Conservation (phyloP, 306 rosid genomes). For the Citrullus colocynthis region DNA sequence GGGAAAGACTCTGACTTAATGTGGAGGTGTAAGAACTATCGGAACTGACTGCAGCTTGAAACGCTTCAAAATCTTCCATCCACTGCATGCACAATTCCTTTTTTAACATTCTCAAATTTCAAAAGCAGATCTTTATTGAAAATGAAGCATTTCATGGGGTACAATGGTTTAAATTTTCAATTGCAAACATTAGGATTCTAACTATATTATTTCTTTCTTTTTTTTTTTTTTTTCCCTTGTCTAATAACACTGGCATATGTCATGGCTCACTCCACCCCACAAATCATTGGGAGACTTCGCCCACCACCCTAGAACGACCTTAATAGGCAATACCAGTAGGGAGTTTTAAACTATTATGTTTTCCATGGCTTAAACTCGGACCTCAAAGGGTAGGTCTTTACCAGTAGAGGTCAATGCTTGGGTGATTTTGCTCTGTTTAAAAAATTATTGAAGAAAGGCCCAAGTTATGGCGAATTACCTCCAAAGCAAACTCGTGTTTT, state of each 20-base stretch:
- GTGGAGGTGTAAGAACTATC: conserved; percentile 48
- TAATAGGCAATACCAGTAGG: not conserved
- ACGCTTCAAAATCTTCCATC: conserved; percentile 84
- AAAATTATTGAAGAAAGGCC: not conserved
- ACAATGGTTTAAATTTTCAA: not conserved
- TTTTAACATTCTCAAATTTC: conserved; percentile 7
- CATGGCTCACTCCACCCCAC: not conserved
- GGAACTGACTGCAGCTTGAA: conserved; percentile 51
- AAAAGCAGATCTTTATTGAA: not conserved
- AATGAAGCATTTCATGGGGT: not conserved
- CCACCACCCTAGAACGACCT: not conserved
- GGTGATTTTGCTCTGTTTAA: not conserved
- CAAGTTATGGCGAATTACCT: conserved; percentile 31
- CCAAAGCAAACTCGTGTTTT: conserved; percentile 74
- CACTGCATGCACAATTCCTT: conserved; percentile 36
- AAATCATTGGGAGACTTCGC: not conserved
- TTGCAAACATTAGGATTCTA: not conserved
- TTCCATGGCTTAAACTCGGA: not conserved
- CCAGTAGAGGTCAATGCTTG: too few species aligned
- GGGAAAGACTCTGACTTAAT: conserved; percentile 60
- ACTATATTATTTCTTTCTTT: not conserved
- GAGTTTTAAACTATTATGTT: not conserved
- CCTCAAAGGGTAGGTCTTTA: not conserved
- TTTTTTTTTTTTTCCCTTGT: not conserved
- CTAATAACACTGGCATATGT: not conserved